Evolutionary conservation across 2,329 filamentous ascomycete genomes (phyloP), one percentile per base, ranked within the genome.

Genomic region (Chaetomiaceae sp.): DNA sequence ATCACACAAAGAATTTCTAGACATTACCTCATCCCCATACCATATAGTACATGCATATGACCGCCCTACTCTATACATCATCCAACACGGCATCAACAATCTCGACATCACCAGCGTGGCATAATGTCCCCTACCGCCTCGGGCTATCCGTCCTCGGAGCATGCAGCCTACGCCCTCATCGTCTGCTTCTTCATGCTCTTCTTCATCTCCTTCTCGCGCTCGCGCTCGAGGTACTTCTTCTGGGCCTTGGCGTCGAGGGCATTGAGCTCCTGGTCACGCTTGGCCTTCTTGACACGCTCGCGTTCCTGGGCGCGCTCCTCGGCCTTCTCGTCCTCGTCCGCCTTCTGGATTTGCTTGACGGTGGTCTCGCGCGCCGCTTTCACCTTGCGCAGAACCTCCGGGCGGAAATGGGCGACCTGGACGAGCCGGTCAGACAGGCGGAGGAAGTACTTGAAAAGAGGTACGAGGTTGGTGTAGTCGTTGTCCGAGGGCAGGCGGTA

Each of bases 301-400:
- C 86, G 79, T 73, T 90, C 85, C 18, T 77, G 63, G 42, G 84
- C 80, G 21, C 89, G 78, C 75, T 91, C 86, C 73, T 91, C 88
- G 66, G 83, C 86, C 76, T 90, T 90, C 65, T 84, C 80, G 56
- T 89, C 89, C 60, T 96, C 90, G 49, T 86, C 82, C 0, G 81
- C 75, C 72, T 88, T 90, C 69, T 87, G 84, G 65, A 99, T 84
- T 74, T 87, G 87, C 66, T 81, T 80, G n/a, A 33, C n/a, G 64
- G 88, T 81, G 64, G 89, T 85, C 52, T 97, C 92, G 59, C 94
- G 90, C 30, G 85, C 85, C 57, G 76, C 75, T 65, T 84, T 84
- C 61, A 99, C 79, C 77, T 95, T 95, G 70, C 89, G 89, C 68
- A 86, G 74, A 30, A 96, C 90, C 75, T 97, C 89, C 33, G 89